Evolutionary conservation across 441 rosid species (phyloP).

Genomic region (Jatropha podagrica): DNA sequence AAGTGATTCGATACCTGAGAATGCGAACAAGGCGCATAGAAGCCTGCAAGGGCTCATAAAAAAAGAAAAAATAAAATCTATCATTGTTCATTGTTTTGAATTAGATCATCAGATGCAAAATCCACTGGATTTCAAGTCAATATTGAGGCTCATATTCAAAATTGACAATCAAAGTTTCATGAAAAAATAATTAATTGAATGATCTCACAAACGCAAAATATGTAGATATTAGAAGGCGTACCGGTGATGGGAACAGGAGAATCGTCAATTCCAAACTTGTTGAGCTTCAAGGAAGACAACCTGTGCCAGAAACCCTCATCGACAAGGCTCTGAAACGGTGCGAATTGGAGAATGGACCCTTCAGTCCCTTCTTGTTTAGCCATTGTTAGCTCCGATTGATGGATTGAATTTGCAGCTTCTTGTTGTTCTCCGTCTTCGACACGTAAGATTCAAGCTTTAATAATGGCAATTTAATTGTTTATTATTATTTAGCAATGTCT

Average conservation of each 20-base stretch:
- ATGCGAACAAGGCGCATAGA: slow-evolving; percentile 91
- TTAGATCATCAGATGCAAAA: too few relatives aligned
- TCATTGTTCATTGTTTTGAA: too few relatives aligned
- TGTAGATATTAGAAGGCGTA: slow-evolving; percentile 17
- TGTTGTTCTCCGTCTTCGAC: background rate
- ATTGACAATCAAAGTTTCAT: background rate
- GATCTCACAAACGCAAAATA: background rate
- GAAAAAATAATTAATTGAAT: background rate
- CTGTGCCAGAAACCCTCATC: slow-evolving; percentile 96
- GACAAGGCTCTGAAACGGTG: slow-evolving; percentile 70
- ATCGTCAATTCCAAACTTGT: slow-evolving; percentile 83
- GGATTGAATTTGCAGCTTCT: background rate
- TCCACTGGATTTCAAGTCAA: too few relatives aligned
- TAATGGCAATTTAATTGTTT: background rate
- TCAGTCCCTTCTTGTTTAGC: slow-evolving; percentile 26
- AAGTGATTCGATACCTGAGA: slow-evolving; percentile 70
- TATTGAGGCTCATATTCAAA: background rate
- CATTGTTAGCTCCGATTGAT: slow-evolving; percentile 23
- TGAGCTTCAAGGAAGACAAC: slow-evolving; percentile 83
- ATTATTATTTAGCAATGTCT: too few relatives aligned
- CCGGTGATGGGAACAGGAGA: slow-evolving; percentile 82
- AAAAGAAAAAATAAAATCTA: too few relatives aligned
- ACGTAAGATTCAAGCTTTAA: background rate
- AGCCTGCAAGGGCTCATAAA: slow-evolving; percentile 48
- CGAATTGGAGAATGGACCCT: slow-evolving; percentile 63